phyloP scores from a whole-genome alignment of 192 early-diverging fungal genomes.

The Geranomyces variabilis region DNA sequence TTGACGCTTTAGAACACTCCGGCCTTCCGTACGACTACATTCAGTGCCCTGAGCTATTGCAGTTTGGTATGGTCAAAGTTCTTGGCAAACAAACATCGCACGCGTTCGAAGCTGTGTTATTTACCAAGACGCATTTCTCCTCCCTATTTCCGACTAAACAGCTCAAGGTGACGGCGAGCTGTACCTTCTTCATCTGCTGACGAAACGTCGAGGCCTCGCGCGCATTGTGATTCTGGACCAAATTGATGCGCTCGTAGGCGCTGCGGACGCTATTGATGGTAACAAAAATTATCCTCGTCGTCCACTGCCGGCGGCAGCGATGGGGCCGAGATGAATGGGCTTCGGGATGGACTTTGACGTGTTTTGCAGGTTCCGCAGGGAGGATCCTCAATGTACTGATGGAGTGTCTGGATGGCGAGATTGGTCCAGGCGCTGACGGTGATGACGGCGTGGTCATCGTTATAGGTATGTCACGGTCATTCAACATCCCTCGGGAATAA shows the following conservation, averaged over 20 bases:
- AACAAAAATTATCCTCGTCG: too few relatives aligned
- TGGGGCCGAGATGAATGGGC: neutral
- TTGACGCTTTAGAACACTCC: conserved; percentile 16
- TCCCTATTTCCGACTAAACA: conserved; percentile 9
- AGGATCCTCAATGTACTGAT: neutral
- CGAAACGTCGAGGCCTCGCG: neutral
- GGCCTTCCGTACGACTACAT: conserved; percentile 5
- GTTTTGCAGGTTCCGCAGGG: neutral
- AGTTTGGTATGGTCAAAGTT: conserved; percentile 17
- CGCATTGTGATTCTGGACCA: conserved; percentile 7
- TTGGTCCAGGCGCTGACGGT: neutral
- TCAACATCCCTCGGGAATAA: conserved; percentile 1
- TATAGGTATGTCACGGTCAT: neutral
- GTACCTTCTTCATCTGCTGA: conserved; percentile 16
- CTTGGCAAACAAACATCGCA: too few relatives aligned
- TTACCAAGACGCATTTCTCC: too few relatives aligned
- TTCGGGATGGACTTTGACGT: neutral
- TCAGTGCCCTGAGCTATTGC: conserved; percentile 21
- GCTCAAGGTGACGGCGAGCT: conserved; percentile 28
- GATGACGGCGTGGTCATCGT: neutral
- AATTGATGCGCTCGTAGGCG: conserved; percentile 12
- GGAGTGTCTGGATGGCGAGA: neutral
- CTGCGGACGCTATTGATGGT: too few relatives aligned
- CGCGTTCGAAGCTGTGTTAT: too few relatives aligned
- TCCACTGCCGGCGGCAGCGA: neutral